phyloP scores from a whole-genome alignment of 805 yeast genomes.

The Metschnikowia picachoensis region DNA sequence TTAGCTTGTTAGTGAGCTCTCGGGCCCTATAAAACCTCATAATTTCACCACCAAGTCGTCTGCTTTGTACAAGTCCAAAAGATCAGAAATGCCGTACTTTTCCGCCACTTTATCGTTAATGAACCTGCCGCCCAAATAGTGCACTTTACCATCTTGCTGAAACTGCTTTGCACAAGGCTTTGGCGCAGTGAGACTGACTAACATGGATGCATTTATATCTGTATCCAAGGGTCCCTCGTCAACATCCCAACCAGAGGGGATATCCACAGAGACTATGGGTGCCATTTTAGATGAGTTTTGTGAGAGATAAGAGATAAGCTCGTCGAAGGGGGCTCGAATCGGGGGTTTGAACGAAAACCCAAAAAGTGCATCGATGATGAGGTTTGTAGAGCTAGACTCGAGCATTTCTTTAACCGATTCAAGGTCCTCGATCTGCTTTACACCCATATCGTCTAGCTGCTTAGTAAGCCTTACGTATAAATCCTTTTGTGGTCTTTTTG shows the following conservation, averaged over 20 bases:
- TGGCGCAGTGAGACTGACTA: slow-evolving; percentile 90
- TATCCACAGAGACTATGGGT: slow-evolving; percentile 79
- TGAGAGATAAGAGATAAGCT: slow-evolving; percentile 26
- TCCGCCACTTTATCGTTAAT: slow-evolving; percentile 62
- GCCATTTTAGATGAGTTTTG: slow-evolving; percentile 38
- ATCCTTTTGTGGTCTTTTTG: slow-evolving; percentile 54
- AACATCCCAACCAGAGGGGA: slow-evolving; percentile 98
- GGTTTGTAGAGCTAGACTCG: slow-evolving; percentile 23
- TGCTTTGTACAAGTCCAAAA: slow-evolving; percentile 26
- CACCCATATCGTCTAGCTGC: slow-evolving; percentile 64
- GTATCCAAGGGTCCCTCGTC: slow-evolving; percentile 57
- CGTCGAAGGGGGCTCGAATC: slow-evolving; percentile 71
- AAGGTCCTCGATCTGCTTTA: slow-evolving; percentile 49
- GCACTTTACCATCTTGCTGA: slow-evolving; percentile 36
- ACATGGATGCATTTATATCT: slow-evolving; percentile 55
- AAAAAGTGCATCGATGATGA: slow-evolving; percentile 73
- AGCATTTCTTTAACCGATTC: slow-evolving; percentile 24
- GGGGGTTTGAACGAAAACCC: slow-evolving; percentile 95
- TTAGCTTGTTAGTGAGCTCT: too few species aligned
- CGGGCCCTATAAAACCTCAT: neutral
- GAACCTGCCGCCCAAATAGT: slow-evolving; percentile 90
- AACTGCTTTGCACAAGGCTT: slow-evolving; percentile 73
- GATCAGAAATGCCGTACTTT: slow-evolving; percentile 64
- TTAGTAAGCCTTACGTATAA: slow-evolving; percentile 57
- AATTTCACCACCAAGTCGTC: slow-evolving; percentile 38